A percentile compares a stretch with the other conserved stretches of the same genome.
Evolutionary conservation across 495 filamentous ascomycete genomes (phyloP).

Genomic region (Cercophora scortea): DNA sequence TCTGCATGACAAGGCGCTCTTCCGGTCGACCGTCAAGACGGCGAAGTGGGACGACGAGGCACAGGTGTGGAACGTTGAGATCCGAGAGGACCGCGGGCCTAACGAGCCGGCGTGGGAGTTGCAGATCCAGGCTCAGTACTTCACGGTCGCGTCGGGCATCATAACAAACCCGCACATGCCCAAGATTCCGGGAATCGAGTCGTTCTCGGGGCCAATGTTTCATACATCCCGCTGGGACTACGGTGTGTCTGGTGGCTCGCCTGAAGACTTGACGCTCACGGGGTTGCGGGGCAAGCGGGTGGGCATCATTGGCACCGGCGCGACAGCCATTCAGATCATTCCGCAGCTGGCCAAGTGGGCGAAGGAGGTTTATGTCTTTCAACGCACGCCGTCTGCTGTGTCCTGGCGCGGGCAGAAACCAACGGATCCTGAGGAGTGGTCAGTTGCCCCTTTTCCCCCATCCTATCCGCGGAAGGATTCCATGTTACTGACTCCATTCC

Average conservation of each 20-base stretch:
- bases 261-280: slow-evolving; percentile 38
- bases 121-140: slow-evolving; percentile 27
- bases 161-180: slow-evolving; percentile 40
- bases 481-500: not conserved
- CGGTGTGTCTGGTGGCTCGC: slow-evolving; percentile 43
- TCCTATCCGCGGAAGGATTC: no score
- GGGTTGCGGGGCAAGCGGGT: slow-evolving; percentile 44
- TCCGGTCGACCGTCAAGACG: slow-evolving; percentile 30
- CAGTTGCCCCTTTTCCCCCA: not conserved
- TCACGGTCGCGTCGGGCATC: slow-evolving; percentile 29
- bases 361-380: slow-evolving; percentile 47
- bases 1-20: slow-evolving; percentile 39
- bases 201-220: slow-evolving; percentile 40
- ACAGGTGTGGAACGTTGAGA: slow-evolving; percentile 33
- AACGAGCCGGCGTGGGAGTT: slow-evolving; percentile 19
- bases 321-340: slow-evolving; percentile 46
- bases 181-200: slow-evolving; percentile 32
- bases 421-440: slow-evolving; percentile 41
- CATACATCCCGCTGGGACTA: slow-evolving; percentile 51
- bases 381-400: slow-evolving; percentile 48
- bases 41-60: slow-evolving; percentile 36
- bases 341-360: slow-evolving; percentile 42
- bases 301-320: slow-evolving; percentile 48
- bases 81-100: slow-evolving; percentile 28
- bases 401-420: slow-evolving; percentile 37